Conservation (phyloP, 2,329 filamentous ascomycete species). For the Colletotrichum scovillei region DNA sequence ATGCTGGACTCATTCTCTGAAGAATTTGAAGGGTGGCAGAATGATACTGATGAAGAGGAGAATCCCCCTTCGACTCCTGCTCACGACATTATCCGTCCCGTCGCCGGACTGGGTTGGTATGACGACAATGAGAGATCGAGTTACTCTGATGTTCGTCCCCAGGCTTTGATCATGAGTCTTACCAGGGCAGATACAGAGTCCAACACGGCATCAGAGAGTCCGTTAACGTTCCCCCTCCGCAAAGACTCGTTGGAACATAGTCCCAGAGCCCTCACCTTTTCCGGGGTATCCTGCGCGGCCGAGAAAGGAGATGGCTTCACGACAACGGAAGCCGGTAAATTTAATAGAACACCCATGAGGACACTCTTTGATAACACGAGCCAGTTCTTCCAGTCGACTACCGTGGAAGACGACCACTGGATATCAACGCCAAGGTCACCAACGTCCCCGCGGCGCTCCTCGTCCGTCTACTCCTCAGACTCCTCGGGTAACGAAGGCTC, state of each 20-base stretch:
- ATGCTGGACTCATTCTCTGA: not conserved
- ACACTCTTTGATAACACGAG: not conserved
- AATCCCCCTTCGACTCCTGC: not conserved
- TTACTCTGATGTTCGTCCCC: not conserved
- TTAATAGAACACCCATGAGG: not conserved
- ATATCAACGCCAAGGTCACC: not conserved
- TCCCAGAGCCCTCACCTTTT: not conserved
- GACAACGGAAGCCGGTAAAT: not conserved
- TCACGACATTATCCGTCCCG: not conserved
- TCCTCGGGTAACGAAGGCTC: not conserved
- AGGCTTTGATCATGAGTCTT: not conserved
- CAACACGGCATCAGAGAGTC: not conserved
- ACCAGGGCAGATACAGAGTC: not conserved
- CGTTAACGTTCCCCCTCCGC: not conserved
- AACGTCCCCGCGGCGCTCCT: not conserved
- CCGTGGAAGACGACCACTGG: not conserved
- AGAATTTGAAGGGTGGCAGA: not conserved
- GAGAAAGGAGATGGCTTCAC: not conserved
- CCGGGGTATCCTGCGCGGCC: not conserved
- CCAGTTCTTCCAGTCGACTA: not conserved
- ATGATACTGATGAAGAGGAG: not conserved
- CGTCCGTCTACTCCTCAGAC: not conserved
- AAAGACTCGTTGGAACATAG: not conserved
- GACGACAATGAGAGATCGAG: not conserved
- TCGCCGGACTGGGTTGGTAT: constrained; percentile 12